A percentile compares a stretch with the other conserved stretches of the same genome.
Conservation (phyloP, 441 rosid genomes). For the Pelargonium myrrhifolium region DNA sequence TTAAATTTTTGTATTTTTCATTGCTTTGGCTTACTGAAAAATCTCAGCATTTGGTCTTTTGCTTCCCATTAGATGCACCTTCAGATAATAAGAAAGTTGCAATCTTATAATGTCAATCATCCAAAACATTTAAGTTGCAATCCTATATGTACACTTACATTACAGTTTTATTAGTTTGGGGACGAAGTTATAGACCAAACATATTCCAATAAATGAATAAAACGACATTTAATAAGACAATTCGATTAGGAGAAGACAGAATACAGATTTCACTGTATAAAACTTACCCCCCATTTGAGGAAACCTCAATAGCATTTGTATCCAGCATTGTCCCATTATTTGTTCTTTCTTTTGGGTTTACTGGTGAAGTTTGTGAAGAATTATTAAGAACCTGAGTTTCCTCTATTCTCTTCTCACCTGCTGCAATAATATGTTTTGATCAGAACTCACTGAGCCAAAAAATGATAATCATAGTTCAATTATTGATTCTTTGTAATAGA, state of each 20-base stretch:
- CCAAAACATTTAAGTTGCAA: too few relatives aligned
- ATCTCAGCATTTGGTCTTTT: too few relatives aligned
- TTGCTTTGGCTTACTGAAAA: too few relatives aligned
- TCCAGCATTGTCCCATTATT: conserved; percentile 29
- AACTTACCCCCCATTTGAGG: conserved; percentile 50
- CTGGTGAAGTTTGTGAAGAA: conserved; percentile 33
- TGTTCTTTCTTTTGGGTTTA: conserved; percentile 29
- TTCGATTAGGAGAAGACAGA: neutral
- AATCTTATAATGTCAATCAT: too few relatives aligned
- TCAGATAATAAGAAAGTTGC: too few relatives aligned
- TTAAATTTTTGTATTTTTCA: neutral
- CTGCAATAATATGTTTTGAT: conserved; percentile 28
- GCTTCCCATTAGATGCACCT: too few relatives aligned
- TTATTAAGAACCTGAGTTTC: conserved; percentile 31
- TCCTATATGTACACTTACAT: too few relatives aligned
- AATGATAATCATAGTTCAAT: too few relatives aligned
- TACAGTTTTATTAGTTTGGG: too few relatives aligned
- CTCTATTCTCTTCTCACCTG: conserved; percentile 45
- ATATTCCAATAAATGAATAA: conserved; percentile 1
- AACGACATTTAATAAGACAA: neutral
- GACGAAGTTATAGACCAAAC: too few relatives aligned
- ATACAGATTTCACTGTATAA: conserved; percentile 5
- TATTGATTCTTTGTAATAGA: too few relatives aligned
- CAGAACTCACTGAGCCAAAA: conserved; percentile 24
- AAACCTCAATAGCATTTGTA: conserved; percentile 19